Evolutionary conservation across 495 filamentous ascomycete genomes (phyloP).

Genomic region (Trichoderma virens): DNA sequence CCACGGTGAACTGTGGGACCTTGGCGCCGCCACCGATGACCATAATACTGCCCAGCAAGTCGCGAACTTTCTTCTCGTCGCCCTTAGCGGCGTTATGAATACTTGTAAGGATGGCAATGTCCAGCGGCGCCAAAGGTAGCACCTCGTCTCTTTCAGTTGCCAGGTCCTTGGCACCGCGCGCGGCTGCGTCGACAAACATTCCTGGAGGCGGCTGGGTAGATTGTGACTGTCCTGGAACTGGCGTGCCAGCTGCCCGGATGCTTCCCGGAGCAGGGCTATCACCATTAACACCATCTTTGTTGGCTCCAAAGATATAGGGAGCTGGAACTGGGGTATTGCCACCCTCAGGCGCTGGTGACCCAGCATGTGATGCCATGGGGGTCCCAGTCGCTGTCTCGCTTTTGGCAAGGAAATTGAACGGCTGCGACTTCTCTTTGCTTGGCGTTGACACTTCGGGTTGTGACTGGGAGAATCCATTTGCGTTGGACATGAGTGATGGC

Average conservation of each 20-base stretch:
- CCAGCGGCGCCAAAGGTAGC: slow-evolving; percentile 73
- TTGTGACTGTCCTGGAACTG: slow-evolving; percentile 26
- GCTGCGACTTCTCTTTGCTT: slow-evolving; percentile 43
- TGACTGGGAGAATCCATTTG: slow-evolving; percentile 27
- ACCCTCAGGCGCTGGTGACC: slow-evolving; percentile 77
- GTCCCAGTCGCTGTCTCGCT: slow-evolving; percentile 54
- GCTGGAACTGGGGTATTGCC: slow-evolving; percentile 58
- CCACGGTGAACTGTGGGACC: slow-evolving; percentile 63
- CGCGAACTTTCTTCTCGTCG: slow-evolving; percentile 86
- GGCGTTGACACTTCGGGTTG: slow-evolving; percentile 41
- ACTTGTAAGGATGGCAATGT: slow-evolving; percentile 78
- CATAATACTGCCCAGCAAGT: slow-evolving; percentile 93
- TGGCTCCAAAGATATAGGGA: slow-evolving; percentile 41
- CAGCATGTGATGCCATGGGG: slow-evolving; percentile 75
- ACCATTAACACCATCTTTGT: slow-evolving; percentile 36
- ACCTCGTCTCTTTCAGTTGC: slow-evolving; percentile 70
- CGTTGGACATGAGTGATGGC: slow-evolving; percentile 41
- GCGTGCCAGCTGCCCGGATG: slow-evolving; percentile 38
- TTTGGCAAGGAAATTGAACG: slow-evolving; percentile 48
- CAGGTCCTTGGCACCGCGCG: slow-evolving; percentile 41
- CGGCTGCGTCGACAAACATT: slow-evolving; percentile 28
- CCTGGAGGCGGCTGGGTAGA: slow-evolving; percentile 22
- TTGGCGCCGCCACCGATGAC: slow-evolving; percentile 84
- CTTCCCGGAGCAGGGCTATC: slow-evolving; percentile 15
- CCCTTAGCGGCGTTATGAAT: slow-evolving; percentile 79